Evolutionary conservation across 2,329 filamentous ascomycete genomes (phyloP).

Genomic region (Xylaria sp.): DNA sequence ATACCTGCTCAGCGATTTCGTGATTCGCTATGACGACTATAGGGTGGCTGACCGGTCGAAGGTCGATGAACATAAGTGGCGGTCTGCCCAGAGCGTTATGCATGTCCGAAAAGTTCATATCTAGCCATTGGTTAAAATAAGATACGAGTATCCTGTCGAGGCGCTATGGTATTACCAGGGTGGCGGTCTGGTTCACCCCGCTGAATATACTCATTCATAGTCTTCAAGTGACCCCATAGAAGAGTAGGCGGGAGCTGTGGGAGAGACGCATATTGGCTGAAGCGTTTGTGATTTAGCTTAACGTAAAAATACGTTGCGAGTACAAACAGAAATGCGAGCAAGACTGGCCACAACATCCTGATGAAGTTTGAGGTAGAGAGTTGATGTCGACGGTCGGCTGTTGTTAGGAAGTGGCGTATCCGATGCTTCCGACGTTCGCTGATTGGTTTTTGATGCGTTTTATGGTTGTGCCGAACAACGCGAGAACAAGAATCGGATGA

Average conservation of each 20-base stretch:
- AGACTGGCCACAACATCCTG: background rate
- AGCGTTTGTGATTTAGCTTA: conserved; percentile 17
- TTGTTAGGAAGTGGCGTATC: too few species aligned
- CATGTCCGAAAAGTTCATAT: conserved; percentile 32
- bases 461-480: too few species aligned
- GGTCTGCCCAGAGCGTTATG: conserved; percentile 41
- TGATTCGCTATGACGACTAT: conserved; percentile 43
- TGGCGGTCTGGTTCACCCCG: conserved; percentile 6
- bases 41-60: conserved; percentile 43
- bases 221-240: conserved; percentile 18
- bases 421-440: too few species aligned
- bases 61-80: conserved; percentile 43
- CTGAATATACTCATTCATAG: background rate
- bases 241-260: conserved; percentile 13
- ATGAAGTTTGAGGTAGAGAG: too few species aligned
- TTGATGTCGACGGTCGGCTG: too few species aligned
- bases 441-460: too few species aligned
- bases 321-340: background rate
- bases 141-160: background rate
- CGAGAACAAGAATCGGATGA: too few species aligned
- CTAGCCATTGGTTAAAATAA: background rate
- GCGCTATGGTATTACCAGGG: background rate
- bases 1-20: conserved; percentile 43
- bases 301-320: conserved; percentile 9
- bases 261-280: conserved; percentile 13